Evolutionary conservation across 495 filamentous ascomycete species (phyloP), one percentile per base, ranked within the genome.

Genomic region (Neurospora sp.): DNA sequence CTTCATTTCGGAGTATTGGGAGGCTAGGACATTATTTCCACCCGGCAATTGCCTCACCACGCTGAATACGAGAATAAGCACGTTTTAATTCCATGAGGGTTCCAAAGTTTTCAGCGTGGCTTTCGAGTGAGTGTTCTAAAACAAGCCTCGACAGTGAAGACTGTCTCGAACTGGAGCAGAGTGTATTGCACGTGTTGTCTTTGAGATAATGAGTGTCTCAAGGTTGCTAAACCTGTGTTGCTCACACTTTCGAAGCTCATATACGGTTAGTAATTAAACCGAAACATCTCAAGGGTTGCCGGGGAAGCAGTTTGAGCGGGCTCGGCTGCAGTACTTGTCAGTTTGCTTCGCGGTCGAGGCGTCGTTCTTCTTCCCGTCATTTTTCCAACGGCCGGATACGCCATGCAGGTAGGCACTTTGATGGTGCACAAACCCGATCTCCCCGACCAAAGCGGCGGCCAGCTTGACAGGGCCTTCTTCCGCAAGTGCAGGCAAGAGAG

Each of bases 111-210:
- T 66, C 54, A 66, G 54, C 54, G 27, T 66, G 54, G 27, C 54
- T 66, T 66, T 37, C 27, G 23, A 66, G 54, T 35, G 27, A 18
- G 31, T 35, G 27, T 66, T 35, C 54, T 35, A 66, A 66, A 66
- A 35, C 54, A 18, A 66, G 54, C 54, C 54, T 66, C 27, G 14
- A 69, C 38, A 69, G n/a, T 44, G 54, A 71, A 72, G 71, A 38
- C 74, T 78, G 76, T 80, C 75, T 80, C 35, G 70, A 73, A 46
- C 41, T 75, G 74, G 72, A 73, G 73, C 71, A 44, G 49, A 70
- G 74, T 74, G 31, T 71, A 73, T 74, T 77, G 70, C 74, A 77
- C 77, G 73, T 79, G 77, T 73, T 79, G 76, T 77, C 75, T 76
- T 76, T 62, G 31, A 72, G 20, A 42, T 75, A 69, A 75, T 77